These are phyloP conservation scores for Cyclotella baltica DNA, from an alignment of 108 stramenopile species.

Conservation along the genomic window DNA sequence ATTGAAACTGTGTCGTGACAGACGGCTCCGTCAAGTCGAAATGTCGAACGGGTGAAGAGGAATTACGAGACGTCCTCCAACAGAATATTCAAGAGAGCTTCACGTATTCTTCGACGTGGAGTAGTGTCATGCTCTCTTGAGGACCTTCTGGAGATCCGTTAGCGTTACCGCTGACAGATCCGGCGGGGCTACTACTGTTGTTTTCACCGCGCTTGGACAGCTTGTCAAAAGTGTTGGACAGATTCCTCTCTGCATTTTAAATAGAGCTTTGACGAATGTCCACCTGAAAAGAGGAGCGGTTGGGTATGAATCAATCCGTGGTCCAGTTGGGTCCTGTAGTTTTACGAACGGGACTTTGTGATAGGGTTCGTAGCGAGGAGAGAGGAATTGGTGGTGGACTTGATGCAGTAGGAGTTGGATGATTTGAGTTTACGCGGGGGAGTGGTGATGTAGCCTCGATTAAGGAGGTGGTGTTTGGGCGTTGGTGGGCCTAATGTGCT, in stretches of 20 bases:
- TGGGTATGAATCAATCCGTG: constrained; percentile 49
- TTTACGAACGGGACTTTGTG: not conserved
- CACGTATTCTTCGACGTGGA: constrained; percentile 85
- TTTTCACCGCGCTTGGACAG: constrained; percentile 5
- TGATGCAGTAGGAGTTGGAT: not conserved
- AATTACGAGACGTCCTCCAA: constrained; percentile 51
- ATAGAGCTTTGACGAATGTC: constrained; percentile 68
- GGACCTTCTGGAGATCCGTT: not conserved
- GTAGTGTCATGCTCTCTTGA: constrained; percentile 55
- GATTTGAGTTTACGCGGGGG: constrained; percentile 4
- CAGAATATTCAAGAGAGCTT: constrained; percentile 81
- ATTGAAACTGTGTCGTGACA: too few relatives aligned
- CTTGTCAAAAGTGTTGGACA: constrained; percentile 45
- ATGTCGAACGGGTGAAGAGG: not conserved
- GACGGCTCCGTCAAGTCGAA: not conserved
- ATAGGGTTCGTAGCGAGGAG: not conserved
- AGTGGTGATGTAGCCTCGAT: constrained; percentile 7
- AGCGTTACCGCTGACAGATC: too few relatives aligned
- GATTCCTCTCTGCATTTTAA: constrained; percentile 62
- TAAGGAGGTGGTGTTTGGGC: constrained; percentile 12
- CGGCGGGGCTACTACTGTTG: too few relatives aligned
- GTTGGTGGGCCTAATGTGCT: constrained; percentile 1
- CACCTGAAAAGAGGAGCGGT: constrained; percentile 34
- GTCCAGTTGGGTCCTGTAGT: not conserved
- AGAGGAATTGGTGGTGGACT: not conserved